Percentiles rank a stretch among this genome's conserved stretches.
Evolutionary conservation across 805 yeast species (phyloP).

Genomic region (Candida oleophila): DNA sequence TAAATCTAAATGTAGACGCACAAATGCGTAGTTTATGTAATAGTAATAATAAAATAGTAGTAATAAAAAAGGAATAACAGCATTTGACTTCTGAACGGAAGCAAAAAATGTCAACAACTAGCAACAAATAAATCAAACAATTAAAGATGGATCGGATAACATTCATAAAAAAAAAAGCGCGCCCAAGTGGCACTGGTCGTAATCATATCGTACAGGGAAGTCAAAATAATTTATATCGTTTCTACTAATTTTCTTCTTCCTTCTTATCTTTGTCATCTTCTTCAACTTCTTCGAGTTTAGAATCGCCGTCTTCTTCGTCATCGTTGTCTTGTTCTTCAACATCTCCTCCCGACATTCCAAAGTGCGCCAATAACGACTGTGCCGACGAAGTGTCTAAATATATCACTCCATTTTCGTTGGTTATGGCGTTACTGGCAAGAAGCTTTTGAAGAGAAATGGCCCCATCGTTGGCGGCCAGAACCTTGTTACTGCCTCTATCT

Average conservation of each 20-base stretch:
- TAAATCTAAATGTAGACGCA: background rate
- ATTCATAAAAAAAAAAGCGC: background rate
- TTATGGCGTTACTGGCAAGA: constrained; percentile 47
- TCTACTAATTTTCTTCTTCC: background rate
- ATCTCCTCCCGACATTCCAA: constrained; percentile 32
- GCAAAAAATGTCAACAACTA: background rate
- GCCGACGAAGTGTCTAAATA: constrained; percentile 63
- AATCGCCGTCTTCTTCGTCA: constrained; percentile 32
- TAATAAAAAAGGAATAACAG: too few species aligned
- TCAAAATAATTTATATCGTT: background rate
- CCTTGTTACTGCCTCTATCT: constrained; percentile 22
- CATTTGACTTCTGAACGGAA: background rate
- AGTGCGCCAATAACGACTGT: constrained; percentile 59
- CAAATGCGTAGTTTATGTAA: background rate
- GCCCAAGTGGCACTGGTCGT: background rate
- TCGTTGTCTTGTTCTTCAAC: constrained; percentile 25
- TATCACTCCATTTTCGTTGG: constrained; percentile 63
- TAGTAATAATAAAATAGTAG: background rate
- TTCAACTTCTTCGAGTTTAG: constrained; percentile 14
- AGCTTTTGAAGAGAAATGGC: constrained; percentile 45
- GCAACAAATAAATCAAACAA: background rate
- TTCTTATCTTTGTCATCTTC: constrained; percentile 10
- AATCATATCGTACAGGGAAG: background rate
- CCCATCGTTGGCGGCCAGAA: constrained; percentile 26
- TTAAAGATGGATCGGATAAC: background rate